These are phyloP conservation scores for Lactifluus pinguis DNA, from an alignment of 768 basidiomycete species.

Conservation along the genomic window DNA sequence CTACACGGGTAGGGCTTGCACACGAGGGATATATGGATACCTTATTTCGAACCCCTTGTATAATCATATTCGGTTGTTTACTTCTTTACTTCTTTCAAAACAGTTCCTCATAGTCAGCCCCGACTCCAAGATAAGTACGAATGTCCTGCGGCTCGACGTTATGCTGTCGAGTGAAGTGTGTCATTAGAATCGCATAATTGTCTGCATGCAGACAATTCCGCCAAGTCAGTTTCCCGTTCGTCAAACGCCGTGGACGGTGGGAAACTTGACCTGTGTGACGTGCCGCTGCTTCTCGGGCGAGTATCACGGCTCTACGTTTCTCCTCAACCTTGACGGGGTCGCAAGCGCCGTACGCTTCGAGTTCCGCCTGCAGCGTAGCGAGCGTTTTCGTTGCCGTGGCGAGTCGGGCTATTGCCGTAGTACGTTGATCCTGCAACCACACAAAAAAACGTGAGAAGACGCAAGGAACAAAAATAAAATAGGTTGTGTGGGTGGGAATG, in stretches of 20 bases:
- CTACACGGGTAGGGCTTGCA: background rate
- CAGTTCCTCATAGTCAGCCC: slow-evolving; percentile 72
- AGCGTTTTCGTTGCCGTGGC: slow-evolving; percentile 40
- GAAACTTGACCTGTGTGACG: slow-evolving; percentile 76
- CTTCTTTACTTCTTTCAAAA: slow-evolving; percentile 24
- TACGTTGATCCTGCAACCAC: slow-evolving; percentile 44
- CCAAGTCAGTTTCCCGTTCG: background rate
- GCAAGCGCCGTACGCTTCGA: slow-evolving; percentile 70
- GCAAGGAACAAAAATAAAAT: background rate
- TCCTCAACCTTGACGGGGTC: slow-evolving; percentile 78
- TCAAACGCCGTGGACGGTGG: background rate
- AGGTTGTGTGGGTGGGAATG: background rate
- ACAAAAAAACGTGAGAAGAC: background rate
- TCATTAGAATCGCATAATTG: slow-evolving; percentile 58
- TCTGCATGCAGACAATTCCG: slow-evolving; percentile 32
- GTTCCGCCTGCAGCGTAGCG: slow-evolving; percentile 50
- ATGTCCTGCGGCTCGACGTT: slow-evolving; percentile 53
- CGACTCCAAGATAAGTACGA: slow-evolving; percentile 54
- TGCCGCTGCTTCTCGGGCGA: slow-evolving; percentile 76
- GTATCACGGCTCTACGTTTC: slow-evolving; percentile 56
- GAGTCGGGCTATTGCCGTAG: slow-evolving; percentile 43
- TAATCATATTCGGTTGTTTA: background rate
- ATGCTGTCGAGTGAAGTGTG: slow-evolving; percentile 56
- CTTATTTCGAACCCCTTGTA: background rate
- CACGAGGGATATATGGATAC: background rate